Evolutionary conservation across 2,329 filamentous ascomycete species (phyloP).

Genomic region (Trichoderma cornu-damae): DNA sequence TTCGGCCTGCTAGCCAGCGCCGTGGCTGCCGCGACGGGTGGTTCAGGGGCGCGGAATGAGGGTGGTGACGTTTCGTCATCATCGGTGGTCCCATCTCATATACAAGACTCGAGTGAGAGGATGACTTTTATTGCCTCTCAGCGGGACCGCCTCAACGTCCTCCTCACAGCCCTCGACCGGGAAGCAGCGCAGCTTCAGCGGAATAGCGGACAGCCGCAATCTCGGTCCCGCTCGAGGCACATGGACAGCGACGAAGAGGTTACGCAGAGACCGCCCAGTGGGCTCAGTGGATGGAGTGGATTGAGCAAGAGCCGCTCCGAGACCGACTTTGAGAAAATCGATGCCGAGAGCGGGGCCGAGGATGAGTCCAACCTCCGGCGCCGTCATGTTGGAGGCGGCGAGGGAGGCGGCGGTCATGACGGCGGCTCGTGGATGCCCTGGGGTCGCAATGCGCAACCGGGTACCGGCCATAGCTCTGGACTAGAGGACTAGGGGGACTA

Average conservation of each 20-base stretch:
- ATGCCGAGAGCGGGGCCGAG: conserved; percentile 63
- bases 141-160: conserved; percentile 67
- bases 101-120: conserved; percentile 61
- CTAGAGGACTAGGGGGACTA: conserved; percentile 39
- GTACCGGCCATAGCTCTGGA: conserved; percentile 35
- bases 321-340: conserved; percentile 83
- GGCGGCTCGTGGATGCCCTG: conserved; percentile 47
- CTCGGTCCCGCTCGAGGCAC: conserved; percentile 23
- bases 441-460: conserved; percentile 36
- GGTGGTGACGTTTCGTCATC: conserved; percentile 22
- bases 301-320: conserved; percentile 81
- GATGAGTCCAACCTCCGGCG: conserved; percentile 40
- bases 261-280: conserved; percentile 42
- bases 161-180: conserved; percentile 72
- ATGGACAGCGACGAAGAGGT: conserved; percentile 31
- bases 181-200: conserved; percentile 62
- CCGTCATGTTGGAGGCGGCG: conserved; percentile 27
- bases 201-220: conserved; percentile 28
- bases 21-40: conserved; percentile 55
- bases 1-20: conserved; percentile 73
- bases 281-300: conserved; percentile 47
- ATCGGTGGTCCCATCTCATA: conserved; percentile 61
- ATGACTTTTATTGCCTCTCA: conserved; percentile 72
- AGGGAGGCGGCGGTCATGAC: conserved; percentile 22
- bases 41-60: conserved; percentile 35